Base-by-base conservation (phyloP, 2,329 filamentous ascomycete species). In the Sclerotiophoma versabilis region DNA sequence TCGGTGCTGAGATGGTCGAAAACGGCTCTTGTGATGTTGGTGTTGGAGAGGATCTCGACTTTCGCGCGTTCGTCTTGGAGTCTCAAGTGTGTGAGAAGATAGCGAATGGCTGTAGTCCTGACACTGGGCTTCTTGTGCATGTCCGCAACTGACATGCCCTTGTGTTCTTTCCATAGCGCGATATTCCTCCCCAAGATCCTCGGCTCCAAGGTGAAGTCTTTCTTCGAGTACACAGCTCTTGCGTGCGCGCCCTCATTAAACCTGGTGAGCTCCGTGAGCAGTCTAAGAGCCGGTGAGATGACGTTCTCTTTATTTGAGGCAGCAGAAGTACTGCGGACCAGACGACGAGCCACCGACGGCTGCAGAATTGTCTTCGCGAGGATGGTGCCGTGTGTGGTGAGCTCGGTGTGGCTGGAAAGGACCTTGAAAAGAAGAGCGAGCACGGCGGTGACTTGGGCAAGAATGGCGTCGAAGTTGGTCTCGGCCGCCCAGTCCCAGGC, bases 231-330 rank as follows among this genome's bases (percentile, higher is more conserved):
- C 27, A 97, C 82, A 38, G 87, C 83, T 62, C 86, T 87, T 23
- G 93, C 91, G 49, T 92, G 82, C 34, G 86, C 84, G 12, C 95
- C 96, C 14, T 92, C 92, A 74, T 98, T 93, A 60, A 96, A 89
- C 49, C 83, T 87, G 14, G 91, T 85, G n/a, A 93, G 83, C 76
- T 99, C 93, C 45, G 88, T 90, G 55, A 99, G 82, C 45, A 99
- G 79, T 51, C 93, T 87, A 54, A 99, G 78, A 20, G 90, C 93
- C 0, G 95, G 93, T 2, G 92, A 95, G 57, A 97, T 93, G 54
- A 98, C 80, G 74, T 91, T 92, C 32, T 92, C 92, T 70, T 96
- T 96, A 41, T 86, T 83, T 74, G 92, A 93, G 20, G 90, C 88
- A 0, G 91, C 86, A 3, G 90, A 88, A 15, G 98, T 77, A 55